Percentiles rank a stretch among this genome's conserved stretches.
Evolutionary conservation across 768 basidiomycete genomes (phyloP).

Genomic region (Leccinum sublutescens): DNA sequence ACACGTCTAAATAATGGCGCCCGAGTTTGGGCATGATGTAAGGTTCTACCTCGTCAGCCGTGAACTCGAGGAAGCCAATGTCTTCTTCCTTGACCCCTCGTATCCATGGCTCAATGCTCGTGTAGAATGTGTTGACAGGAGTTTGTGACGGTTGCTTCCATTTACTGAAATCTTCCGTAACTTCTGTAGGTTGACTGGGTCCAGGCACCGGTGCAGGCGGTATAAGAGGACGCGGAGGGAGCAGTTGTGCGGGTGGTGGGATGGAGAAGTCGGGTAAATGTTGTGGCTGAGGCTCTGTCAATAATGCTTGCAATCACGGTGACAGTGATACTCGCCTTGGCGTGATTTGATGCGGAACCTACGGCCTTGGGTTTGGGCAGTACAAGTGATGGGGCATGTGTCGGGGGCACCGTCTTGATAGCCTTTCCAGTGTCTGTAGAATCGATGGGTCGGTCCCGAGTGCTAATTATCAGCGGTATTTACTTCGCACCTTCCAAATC

Average conservation of each 20-base stretch:
- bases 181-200: conserved; percentile 81
- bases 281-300: conserved; percentile 25
- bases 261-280: conserved; percentile 61
- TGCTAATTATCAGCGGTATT: not conserved
- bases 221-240: conserved; percentile 62
- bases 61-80: conserved; percentile 87
- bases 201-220: conserved; percentile 66
- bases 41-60: conserved; percentile 87
- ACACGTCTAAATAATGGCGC: conserved; percentile 81
- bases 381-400: conserved; percentile 36
- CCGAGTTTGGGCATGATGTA: conserved; percentile 85
- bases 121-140: conserved; percentile 75
- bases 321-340: conserved; percentile 44
- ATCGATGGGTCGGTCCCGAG: conserved; percentile 8
- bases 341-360: conserved; percentile 40
- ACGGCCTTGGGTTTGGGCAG: conserved; percentile 59
- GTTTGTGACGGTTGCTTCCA: conserved; percentile 73
- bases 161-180: conserved; percentile 87
- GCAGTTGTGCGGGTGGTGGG: conserved; percentile 47
- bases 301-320: not conserved
- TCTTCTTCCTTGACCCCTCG: conserved; percentile 93
- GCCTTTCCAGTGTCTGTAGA: conserved; percentile 49
- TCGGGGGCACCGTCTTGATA: conserved; percentile 59
- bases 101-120: conserved; percentile 86
- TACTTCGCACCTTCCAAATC: conserved; percentile 60